phyloP scores from a whole-genome alignment of 345 rosid genomes.

The Gossypium turneri region DNA sequence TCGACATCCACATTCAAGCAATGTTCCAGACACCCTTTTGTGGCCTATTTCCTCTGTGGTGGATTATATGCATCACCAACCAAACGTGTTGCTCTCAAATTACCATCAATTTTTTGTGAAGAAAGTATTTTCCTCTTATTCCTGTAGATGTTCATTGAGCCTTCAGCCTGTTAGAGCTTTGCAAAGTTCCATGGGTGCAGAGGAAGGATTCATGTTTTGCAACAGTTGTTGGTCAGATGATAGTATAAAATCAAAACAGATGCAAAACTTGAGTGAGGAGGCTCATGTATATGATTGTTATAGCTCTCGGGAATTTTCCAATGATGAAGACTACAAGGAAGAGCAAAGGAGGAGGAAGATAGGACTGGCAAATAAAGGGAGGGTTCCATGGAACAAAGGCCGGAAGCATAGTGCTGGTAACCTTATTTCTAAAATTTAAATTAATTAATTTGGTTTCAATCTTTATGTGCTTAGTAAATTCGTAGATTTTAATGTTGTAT shows the following conservation, averaged over 20 bases:
- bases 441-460: constrained; percentile 4
- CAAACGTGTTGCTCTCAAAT: constrained; percentile 19
- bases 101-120: constrained; percentile 19
- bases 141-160: constrained; percentile 26
- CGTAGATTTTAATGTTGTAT: constrained; percentile 5
- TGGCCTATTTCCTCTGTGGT: constrained; percentile 18
- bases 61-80: constrained; percentile 29
- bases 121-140: constrained; percentile 20
- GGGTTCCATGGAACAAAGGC: constrained; percentile 86
- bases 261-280: constrained; percentile 21
- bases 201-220: constrained; percentile 16
- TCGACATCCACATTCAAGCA: constrained; percentile 20
- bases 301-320: constrained; percentile 12
- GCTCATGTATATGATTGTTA: constrained; percentile 7
- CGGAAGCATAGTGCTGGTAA: constrained; percentile 65
- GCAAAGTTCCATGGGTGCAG: constrained; percentile 18
- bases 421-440: background rate
- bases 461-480: constrained; percentile 16
- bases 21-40: constrained; percentile 14
- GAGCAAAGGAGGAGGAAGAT: constrained; percentile 54
- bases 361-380: constrained; percentile 74
- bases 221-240: constrained; percentile 12
- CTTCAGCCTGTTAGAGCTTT: constrained; percentile 22
- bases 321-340: constrained; percentile 28
- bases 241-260: constrained; percentile 16